Evolutionary conservation across 2,329 filamentous ascomycete species (phyloP).

Genomic region (Trichophyton schoenleinii): DNA sequence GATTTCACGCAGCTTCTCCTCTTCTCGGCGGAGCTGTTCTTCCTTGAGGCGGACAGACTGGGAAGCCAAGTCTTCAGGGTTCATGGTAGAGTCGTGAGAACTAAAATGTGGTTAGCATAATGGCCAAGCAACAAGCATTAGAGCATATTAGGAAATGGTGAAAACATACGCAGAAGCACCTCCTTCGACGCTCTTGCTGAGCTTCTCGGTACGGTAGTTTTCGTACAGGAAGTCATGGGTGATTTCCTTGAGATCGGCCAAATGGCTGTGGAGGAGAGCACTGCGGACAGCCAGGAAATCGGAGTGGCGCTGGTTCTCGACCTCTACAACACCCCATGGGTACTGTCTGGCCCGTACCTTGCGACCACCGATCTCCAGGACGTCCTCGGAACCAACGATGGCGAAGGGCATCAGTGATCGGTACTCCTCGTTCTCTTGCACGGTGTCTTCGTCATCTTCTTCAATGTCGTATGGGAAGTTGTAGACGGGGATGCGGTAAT

Average conservation of each 20-base stretch:
- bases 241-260: slow-evolving; percentile 98
- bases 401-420: slow-evolving; percentile 97
- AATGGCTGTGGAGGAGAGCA: slow-evolving; percentile 89
- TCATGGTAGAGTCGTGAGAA: slow-evolving; percentile 14
- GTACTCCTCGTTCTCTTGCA: slow-evolving; percentile 97
- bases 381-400: slow-evolving; percentile 93
- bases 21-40: slow-evolving; percentile 95
- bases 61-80: slow-evolving; percentile 82
- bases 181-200: slow-evolving; percentile 97
- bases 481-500: slow-evolving; percentile 98
- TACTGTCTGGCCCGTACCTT: slow-evolving; percentile 92
- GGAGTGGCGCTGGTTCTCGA: slow-evolving; percentile 96
- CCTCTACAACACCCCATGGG: slow-evolving; percentile 97
- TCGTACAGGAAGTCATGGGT: slow-evolving; percentile 99
- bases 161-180: slow-evolving; percentile 68
- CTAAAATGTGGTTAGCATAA: slow-evolving; percentile 7
- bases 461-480: slow-evolving; percentile 99
- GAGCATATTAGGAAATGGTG: neutral
- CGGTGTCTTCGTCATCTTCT: slow-evolving; percentile 97
- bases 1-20: slow-evolving; percentile 99
- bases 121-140: neutral
- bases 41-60: slow-evolving; percentile 99
- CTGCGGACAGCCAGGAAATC: slow-evolving; percentile 97
- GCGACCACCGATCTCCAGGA: slow-evolving; percentile 85
- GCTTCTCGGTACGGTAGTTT: slow-evolving; percentile 99